phyloP scores from a whole-genome alignment of 352 stramenopile species.

The Pythium folliculosum region DNA sequence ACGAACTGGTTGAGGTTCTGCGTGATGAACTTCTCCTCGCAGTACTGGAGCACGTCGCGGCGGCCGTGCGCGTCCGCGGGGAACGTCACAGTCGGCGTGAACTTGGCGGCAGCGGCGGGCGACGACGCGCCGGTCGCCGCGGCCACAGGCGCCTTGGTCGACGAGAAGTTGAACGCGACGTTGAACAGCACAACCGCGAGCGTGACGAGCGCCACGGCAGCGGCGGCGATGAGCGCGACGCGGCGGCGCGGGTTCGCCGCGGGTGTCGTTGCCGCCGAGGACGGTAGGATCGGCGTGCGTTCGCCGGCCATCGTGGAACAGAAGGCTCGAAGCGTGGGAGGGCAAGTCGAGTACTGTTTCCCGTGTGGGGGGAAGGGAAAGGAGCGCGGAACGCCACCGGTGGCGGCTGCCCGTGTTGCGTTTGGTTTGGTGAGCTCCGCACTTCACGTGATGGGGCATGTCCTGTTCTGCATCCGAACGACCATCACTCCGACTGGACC shows the following conservation, averaged over 20 bases:
- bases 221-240: conserved; percentile 10
- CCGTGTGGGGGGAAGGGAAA: neutral
- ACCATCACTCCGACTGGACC: conserved; percentile 8
- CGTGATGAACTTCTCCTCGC: conserved; percentile 44
- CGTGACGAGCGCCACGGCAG: conserved; percentile 14
- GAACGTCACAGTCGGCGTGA: conserved; percentile 27
- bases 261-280: neutral
- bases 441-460: conserved; percentile 11
- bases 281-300: conserved; percentile 22
- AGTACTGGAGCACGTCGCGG: conserved; percentile 44
- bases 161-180: conserved; percentile 16
- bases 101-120: neutral
- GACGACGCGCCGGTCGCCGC: conserved; percentile 1
- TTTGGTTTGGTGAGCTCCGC: conserved; percentile 5
- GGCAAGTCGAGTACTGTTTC: neutral
- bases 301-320: conserved; percentile 16
- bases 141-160: neutral
- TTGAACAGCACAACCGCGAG: conserved; percentile 20
- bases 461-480: neutral
- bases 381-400: neutral
- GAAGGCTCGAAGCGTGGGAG: neutral
- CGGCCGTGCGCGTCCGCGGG: conserved; percentile 17
- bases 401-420: neutral
- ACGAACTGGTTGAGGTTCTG: conserved; percentile 59
- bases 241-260: conserved; percentile 11